Base-by-base conservation (phyloP, 352 stramenopile species). In the Plasmopara halstedii region DNA sequence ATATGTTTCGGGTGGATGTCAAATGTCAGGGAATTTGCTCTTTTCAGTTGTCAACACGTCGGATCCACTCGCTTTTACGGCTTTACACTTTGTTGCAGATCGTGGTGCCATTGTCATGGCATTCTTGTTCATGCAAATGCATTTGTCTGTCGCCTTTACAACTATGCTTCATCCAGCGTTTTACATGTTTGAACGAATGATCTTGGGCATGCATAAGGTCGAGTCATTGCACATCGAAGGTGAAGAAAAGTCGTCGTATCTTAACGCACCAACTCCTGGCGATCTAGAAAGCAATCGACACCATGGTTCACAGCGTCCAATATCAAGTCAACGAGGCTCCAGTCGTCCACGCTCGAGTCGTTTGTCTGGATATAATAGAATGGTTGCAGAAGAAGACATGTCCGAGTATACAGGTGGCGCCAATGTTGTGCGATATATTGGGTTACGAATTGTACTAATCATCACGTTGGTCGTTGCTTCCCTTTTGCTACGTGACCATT, bases 401-500 rank as follows among this genome's bases (percentile, higher is more conserved):
- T 51, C 55, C 26, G 58, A 73, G 40, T 73, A 76, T 52, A 54
- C 56, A 39, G 62, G 62, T 7, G 33, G 46, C 10, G 43, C 17
- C 23, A 71, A 72, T 25, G 56, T 66, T 0, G 5, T 72, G 1
- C 61, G 61, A 18, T 71, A 70, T 42, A 45, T 75, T 25, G 15
- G 42, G 8, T 9, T 76, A 35, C 63, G 69, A 10, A 58, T 75
- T 15, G 31, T 41, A 13, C 18, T 77, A 15, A 67, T 81, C 17
- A 46, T 50, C 1, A n/a, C 70, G 2, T 52, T 74, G 15, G 62
- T 69, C 9, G 29, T 70, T 15, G 22, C 46, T 0, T 71, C 69
- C 1, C 68, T 76, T 34, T 38, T 75, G 20, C 55, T 74, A n/a
- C 48, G 55, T n/a, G 49, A 74, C 29, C 46, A 70, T 22, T 74